A percentile compares a stretch with the other conserved stretches of the same genome.
These are phyloP conservation scores for Ambrosia artemisiifolia DNA, from an alignment of 129 eudicot species.

Conservation along the genomic window DNA sequence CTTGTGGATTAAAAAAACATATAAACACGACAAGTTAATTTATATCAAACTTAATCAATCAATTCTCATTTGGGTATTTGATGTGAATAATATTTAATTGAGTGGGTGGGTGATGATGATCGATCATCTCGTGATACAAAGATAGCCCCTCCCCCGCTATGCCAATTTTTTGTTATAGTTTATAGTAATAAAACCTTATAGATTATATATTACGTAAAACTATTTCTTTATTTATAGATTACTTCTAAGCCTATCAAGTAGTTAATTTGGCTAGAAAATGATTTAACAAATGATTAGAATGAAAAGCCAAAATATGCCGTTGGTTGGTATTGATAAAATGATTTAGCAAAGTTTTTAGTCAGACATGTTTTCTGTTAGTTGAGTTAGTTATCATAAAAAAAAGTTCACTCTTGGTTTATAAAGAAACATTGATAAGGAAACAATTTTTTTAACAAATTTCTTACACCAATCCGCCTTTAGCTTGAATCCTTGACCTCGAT, in stretches of 20 bases:
- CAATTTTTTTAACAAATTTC: no score
- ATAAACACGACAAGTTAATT: background rate
- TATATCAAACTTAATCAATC: background rate
- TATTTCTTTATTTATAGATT: background rate
- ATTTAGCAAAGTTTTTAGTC: no score
- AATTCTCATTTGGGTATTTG: background rate
- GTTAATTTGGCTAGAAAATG: slow-evolving; percentile 7
- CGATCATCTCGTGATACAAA: background rate
- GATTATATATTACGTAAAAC: background rate
- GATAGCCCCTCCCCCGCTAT: background rate
- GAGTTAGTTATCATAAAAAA: background rate
- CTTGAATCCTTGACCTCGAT: no score
- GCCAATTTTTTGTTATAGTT: background rate
- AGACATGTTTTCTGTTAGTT: background rate
- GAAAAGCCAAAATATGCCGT: slow-evolving; percentile 5
- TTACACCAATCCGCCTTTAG: no score
- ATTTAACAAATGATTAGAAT: background rate
- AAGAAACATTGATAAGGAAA: no score
- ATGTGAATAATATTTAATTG: background rate
- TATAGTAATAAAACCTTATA: background rate
- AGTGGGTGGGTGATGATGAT: background rate
- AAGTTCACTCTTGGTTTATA: background rate
- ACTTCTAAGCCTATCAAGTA: background rate
- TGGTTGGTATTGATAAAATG: background rate
- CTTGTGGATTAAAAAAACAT: background rate